These are phyloP conservation scores for Fusarium phyllophilum DNA, from an alignment of 2,329 filamentous ascomycete species.

Conservation along the genomic window DNA sequence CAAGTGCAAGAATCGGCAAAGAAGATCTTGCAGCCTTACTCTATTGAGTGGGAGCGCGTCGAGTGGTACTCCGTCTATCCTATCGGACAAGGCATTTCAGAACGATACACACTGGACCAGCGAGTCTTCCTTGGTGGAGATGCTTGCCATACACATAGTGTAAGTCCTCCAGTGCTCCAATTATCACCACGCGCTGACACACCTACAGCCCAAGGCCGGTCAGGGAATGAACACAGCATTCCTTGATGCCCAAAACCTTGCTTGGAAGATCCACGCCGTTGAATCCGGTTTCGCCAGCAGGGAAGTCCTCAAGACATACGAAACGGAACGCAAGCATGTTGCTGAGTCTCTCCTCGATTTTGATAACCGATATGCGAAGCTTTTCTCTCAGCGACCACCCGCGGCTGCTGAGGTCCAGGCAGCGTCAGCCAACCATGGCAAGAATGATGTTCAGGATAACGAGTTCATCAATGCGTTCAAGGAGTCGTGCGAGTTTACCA, in stretches of 20 bases:
- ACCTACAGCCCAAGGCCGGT: conserved; percentile 74
- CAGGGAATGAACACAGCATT: conserved; percentile 86
- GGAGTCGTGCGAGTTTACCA: conserved; percentile 90
- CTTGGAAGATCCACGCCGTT: conserved; percentile 95
- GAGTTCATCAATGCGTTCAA: conserved; percentile 92
- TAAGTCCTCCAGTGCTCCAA: conserved; percentile 57
- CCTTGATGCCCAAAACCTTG: conserved; percentile 85
- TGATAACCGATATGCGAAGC: conserved; percentile 87
- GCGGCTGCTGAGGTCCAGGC: conserved; percentile 77
- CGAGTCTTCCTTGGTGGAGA: conserved; percentile 80
- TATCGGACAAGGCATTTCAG: conserved; percentile 78
- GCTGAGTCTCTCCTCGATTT: conserved; percentile 88
- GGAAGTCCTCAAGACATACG: conserved; percentile 83
- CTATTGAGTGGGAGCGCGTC: conserved; percentile 72
- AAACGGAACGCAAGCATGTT: conserved; percentile 84
- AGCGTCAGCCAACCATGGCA: conserved; percentile 58
- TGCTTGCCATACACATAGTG: conserved; percentile 82
- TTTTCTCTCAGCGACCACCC: conserved; percentile 84
- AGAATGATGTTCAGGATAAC: conserved; percentile 65
- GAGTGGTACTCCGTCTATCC: conserved; percentile 83
- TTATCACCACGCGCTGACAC: conserved; percentile 28
- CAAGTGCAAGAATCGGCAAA: conserved; percentile 74
- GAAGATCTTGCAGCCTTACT: conserved; percentile 73
- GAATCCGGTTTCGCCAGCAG: conserved; percentile 83
- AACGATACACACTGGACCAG: conserved; percentile 73